These are phyloP conservation scores for Kernera saxatilis DNA, from an alignment of 345 rosid genomes.

Conservation along the genomic window DNA sequence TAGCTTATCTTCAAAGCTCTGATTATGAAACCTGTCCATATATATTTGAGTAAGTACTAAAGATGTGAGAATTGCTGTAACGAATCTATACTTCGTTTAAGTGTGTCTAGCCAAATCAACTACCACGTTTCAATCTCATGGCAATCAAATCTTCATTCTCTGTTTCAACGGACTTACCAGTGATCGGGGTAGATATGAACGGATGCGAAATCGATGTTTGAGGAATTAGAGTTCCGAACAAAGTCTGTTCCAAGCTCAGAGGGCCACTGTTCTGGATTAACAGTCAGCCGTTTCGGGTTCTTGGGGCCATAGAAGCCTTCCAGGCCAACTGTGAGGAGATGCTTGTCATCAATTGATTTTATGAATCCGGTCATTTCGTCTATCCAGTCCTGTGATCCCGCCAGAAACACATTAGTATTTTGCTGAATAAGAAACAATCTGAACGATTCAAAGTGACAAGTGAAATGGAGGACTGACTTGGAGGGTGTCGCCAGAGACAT, in stretches of 20 bases:
- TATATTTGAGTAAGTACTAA: not conserved
- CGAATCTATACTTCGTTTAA: not conserved
- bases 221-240: slow-evolving; percentile 46
- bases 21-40: slow-evolving; percentile 49
- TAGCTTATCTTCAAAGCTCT: slow-evolving; percentile 52
- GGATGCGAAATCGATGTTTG: slow-evolving; percentile 64
- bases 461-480: slow-evolving; percentile 45
- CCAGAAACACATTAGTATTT: not conserved
- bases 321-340: slow-evolving; percentile 72
- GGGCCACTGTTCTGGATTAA: slow-evolving; percentile 75
- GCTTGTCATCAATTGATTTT: slow-evolving; percentile 73
- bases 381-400: slow-evolving; percentile 60
- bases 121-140: not conserved
- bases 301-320: slow-evolving; percentile 88
- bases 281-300: slow-evolving; percentile 55
- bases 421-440: not conserved
- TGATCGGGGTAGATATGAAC: slow-evolving; percentile 86
- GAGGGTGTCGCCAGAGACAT: slow-evolving; percentile 76
- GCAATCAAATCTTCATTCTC: not conserved
- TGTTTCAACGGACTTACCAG: slow-evolving; percentile 40
- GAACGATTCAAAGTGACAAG: not conserved
- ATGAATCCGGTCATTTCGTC: slow-evolving; percentile 69
- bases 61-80: not conserved
- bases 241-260: slow-evolving; percentile 73
- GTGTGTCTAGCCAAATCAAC: not conserved